A percentile compares a stretch with the other conserved stretches of the same genome.
phyloP scores from a whole-genome alignment of 371 early-diverging fungal species.

The Apophysomyces ossiformis region DNA sequence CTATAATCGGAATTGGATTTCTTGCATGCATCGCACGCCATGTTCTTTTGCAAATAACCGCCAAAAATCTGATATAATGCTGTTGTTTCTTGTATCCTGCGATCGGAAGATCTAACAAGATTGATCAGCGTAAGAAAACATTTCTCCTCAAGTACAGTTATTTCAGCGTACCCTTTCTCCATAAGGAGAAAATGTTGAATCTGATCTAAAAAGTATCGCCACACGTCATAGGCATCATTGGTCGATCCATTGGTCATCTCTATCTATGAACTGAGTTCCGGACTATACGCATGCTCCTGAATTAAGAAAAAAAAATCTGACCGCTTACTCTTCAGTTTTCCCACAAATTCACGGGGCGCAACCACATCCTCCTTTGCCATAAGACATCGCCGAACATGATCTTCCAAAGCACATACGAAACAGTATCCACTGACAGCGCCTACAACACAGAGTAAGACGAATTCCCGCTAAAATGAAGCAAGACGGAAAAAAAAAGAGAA shows the following conservation, averaged over 20 bases:
- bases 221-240: constrained; percentile 87
- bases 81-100: constrained; percentile 76
- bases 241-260: constrained; percentile 78
- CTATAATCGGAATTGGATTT: constrained; percentile 67
- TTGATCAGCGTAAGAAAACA: too few species aligned
- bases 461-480: too few species aligned
- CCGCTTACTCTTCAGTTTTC: constrained; percentile 67
- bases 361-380: constrained; percentile 38
- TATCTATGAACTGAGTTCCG: constrained; percentile 48
- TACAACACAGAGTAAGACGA: constrained; percentile 18
- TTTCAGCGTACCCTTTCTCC: constrained; percentile 31
- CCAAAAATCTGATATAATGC: constrained; percentile 83
- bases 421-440: constrained; percentile 68
- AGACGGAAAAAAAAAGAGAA: background rate
- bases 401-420: constrained; percentile 69
- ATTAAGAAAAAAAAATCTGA: background rate
- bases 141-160: background rate
- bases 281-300: background rate
- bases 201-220: constrained; percentile 73
- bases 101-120: constrained; percentile 56
- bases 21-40: constrained; percentile 76
- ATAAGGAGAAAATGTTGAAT: constrained; percentile 38
- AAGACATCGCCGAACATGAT: constrained; percentile 56
- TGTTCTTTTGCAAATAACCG: constrained; percentile 75
- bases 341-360: constrained; percentile 74